A percentile compares a stretch with the other conserved stretches of the same genome.
These are phyloP conservation scores for Globisporangium viniferum DNA, from an alignment of 352 stramenopile genomes.

Conservation along the genomic window DNA sequence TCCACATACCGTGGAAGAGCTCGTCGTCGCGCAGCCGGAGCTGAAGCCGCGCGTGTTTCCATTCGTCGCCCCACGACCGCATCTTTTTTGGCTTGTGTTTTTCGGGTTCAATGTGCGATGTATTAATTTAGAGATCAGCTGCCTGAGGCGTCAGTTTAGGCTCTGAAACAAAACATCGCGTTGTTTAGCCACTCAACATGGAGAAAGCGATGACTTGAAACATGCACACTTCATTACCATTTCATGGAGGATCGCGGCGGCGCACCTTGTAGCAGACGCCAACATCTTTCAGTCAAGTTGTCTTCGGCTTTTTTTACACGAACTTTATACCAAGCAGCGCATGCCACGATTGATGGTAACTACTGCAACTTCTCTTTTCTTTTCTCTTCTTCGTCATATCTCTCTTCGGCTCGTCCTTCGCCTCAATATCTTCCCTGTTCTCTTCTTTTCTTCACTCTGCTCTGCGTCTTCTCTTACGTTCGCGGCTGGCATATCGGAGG, in stretches of 20 bases:
- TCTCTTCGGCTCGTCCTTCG: not conserved
- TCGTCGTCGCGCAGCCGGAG: constrained; percentile 49
- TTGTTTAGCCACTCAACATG: not conserved
- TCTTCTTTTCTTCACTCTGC: constrained; percentile 4
- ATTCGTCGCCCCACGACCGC: constrained; percentile 66
- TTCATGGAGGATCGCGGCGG: not conserved
- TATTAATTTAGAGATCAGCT: not conserved
- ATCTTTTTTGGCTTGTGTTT: constrained; percentile 18
- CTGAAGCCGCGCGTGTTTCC: constrained; percentile 47
- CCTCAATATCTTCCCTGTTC: constrained; percentile 4
- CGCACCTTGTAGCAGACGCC: not conserved
- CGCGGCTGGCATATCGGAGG: not conserved
- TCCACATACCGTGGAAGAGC: constrained; percentile 60
- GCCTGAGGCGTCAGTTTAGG: too few species aligned
- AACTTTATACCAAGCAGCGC: constrained; percentile 17
- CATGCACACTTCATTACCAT: not conserved
- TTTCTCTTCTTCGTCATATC: not conserved
- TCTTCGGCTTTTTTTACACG: constrained; percentile 15
- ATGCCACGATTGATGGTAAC: constrained; percentile 16
- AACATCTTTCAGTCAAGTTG: constrained; percentile 1
- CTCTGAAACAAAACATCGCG: too few species aligned
- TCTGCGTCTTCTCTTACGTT: constrained; percentile 7
- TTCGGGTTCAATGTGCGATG: not conserved
- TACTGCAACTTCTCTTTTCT: constrained; percentile 17
- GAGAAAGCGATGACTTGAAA: not conserved